Conservation (phyloP, 768 basidiomycete genomes). For the Galerina sulciceps region DNA sequence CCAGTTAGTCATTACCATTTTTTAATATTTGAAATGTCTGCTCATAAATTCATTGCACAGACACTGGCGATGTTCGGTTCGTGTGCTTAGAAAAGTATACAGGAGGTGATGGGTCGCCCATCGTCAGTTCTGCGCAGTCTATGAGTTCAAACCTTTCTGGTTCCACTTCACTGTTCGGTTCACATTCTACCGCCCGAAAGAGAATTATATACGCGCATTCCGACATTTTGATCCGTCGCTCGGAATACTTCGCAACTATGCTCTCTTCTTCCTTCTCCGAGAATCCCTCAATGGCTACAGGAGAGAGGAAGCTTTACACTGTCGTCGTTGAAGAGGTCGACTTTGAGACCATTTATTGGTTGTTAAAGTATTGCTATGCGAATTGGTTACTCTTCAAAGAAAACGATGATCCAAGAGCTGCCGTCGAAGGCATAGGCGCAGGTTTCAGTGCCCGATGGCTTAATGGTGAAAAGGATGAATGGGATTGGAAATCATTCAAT, state of each 20-base stretch:
- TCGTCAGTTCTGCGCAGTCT: constrained; percentile 13
- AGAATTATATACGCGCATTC: constrained; percentile 79
- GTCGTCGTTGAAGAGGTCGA: constrained; percentile 80
- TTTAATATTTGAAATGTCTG: neutral
- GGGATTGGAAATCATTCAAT: constrained; percentile 72
- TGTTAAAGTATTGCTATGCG: constrained; percentile 76
- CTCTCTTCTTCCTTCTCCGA: constrained; percentile 75
- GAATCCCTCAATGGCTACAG: constrained; percentile 39
- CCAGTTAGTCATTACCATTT: constrained; percentile 50
- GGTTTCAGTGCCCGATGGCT: constrained; percentile 70
- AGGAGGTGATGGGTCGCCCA: constrained; percentile 13
- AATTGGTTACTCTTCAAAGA: constrained; percentile 76
- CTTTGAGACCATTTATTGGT: constrained; percentile 79
- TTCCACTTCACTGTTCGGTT: constrained; percentile 45
- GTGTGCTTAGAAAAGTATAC: constrained; percentile 64
- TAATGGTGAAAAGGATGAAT: constrained; percentile 52
- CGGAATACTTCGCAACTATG: constrained; percentile 82
- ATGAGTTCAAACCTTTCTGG: constrained; percentile 43
- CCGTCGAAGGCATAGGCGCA: constrained; percentile 69
- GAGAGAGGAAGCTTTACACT: constrained; percentile 62
- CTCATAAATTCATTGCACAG: constrained; percentile 28
- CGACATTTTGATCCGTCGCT: constrained; percentile 73
- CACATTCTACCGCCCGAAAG: constrained; percentile 64
- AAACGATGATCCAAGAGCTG: constrained; percentile 67
- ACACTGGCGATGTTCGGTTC: constrained; percentile 80